Evolutionary conservation across 2,329 filamentous ascomycete species (phyloP).

Genomic region (Aspergillus pseudoglaucus): DNA sequence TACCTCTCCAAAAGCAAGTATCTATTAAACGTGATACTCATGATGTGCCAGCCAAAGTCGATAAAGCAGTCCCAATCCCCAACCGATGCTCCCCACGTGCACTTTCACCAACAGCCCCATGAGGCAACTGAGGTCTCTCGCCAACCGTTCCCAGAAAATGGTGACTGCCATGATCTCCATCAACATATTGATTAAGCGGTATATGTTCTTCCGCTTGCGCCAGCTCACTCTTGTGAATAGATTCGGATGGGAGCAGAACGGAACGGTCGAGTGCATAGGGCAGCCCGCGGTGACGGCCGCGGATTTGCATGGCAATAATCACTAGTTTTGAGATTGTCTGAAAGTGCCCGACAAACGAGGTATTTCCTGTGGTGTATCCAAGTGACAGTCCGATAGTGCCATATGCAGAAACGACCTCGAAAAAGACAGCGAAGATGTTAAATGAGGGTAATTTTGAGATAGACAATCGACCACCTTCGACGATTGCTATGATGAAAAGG

Average conservation of each 20-base stretch:
- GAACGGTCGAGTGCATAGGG: slow-evolving; percentile 64
- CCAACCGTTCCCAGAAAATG: no score
- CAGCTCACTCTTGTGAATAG: no score
- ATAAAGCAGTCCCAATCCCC: no score
- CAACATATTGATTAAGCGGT: no score
- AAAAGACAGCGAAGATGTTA: slow-evolving; percentile 63
- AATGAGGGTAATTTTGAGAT: slow-evolving; percentile 54
- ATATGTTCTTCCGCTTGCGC: no score
- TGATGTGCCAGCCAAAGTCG: no score
- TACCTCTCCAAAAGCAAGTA: no score
- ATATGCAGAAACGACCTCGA: slow-evolving; percentile 84
- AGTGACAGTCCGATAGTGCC: slow-evolving; percentile 90
- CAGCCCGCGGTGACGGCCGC: slow-evolving; percentile 58
- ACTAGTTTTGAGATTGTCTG: slow-evolving; percentile 60
- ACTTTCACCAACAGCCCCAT: no score
- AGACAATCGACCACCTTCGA: slow-evolving; percentile 68
- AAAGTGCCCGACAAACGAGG: slow-evolving; percentile 79
- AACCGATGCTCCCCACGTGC: no score
- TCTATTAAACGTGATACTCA: no score
- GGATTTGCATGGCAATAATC: slow-evolving; percentile 61
- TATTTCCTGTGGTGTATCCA: slow-evolving; percentile 68
- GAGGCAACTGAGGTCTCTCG: no score
- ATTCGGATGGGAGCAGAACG: slow-evolving; percentile 60
- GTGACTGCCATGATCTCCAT: no score
- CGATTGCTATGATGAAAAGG: slow-evolving; percentile 85